Percentiles rank a stretch among this genome's conserved stretches.
phyloP scores from a whole-genome alignment of 2,329 filamentous ascomycete genomes.

The Pyrenophora seminiperda region DNA sequence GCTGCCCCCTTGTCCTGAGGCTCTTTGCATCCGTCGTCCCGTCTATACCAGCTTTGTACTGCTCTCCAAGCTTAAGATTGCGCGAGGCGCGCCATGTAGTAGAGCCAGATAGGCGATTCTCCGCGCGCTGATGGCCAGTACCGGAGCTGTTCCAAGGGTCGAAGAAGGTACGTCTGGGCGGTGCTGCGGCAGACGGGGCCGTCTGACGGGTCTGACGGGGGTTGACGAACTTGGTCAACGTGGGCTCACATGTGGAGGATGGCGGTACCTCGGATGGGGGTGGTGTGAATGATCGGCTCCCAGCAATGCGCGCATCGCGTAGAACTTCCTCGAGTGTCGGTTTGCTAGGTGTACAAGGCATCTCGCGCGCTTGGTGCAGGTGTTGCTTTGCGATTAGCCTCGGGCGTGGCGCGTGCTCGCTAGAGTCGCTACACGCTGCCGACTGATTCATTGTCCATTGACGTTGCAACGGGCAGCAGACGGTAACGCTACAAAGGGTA shows the following conservation, averaged over 20 bases:
- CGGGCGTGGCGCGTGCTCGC: slow-evolving; percentile 10
- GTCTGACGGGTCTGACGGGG: background rate
- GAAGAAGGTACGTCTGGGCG: slow-evolving; percentile 51
- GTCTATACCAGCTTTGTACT: slow-evolving; percentile 65
- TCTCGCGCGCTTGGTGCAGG: slow-evolving; percentile 6
- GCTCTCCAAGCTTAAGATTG: slow-evolving; percentile 69
- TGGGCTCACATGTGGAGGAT: slow-evolving; percentile 10
- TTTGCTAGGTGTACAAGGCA: slow-evolving; percentile 15
- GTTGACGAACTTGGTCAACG: slow-evolving; percentile 3
- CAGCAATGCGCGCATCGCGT: slow-evolving; percentile 21
- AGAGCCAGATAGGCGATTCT: slow-evolving; percentile 65
- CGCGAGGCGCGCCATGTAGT: slow-evolving; percentile 75
- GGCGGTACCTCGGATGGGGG: slow-evolving; percentile 14
- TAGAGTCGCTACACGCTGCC: slow-evolving; percentile 9
- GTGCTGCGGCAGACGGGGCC: slow-evolving; percentile 13
- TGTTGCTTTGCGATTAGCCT: slow-evolving; percentile 19
- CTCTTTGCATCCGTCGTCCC: slow-evolving; percentile 57
- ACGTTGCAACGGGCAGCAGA: slow-evolving; percentile 12
- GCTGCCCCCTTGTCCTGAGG: slow-evolving; percentile 55
- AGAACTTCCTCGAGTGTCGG: slow-evolving; percentile 9
- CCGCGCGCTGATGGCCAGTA: slow-evolving; percentile 78
- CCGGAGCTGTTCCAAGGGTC: slow-evolving; percentile 76
- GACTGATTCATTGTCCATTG: slow-evolving; percentile 9
- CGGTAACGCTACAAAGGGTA: slow-evolving; percentile 12
- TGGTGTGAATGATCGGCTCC: slow-evolving; percentile 21